Evolutionary conservation across 2,329 filamentous ascomycete species (phyloP), one percentile per base, ranked within the genome.

Genomic region (Purpureocillium lavendulum): DNA sequence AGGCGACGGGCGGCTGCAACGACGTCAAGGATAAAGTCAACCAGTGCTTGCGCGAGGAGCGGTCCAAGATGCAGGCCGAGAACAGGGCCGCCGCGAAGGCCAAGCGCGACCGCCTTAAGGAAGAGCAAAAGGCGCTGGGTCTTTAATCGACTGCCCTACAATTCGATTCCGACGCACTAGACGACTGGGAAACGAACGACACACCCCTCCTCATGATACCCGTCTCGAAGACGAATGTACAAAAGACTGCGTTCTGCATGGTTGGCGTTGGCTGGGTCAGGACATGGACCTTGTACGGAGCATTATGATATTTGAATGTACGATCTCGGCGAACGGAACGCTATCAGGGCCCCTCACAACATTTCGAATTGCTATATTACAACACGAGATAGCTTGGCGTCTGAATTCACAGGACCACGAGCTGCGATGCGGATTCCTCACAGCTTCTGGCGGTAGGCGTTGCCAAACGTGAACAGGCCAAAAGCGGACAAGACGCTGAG

Each of bases 1-100:
- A 95, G 65, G 81, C 86, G 2, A 68, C 87, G 45, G 92, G 92
- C 41, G 87, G 84, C 70, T 98, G 92, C 75, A 97, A 87, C 61
- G 75, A 82, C 31, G 76, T 84, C 46, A 98, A 98, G 64, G 72
- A 78, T 32, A 71, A 87, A 42, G 85, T 98, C 52, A 92, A 86
- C 64, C 75, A 78, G 56, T 98, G 92, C 58, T 73, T 98, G 38
- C 79, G 85, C 47, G 80, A 75, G 30, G 87, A 95, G 62, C 77
- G 92, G 55, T 66, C 82, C 38, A 86, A 88, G 60, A 80, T 82
- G 41, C 89, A 89, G 38, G 77, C 76, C 48, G 67, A 71, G 51
- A 97, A 98, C 59, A 78, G 53, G 75, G 85, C 58, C 60, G 70
- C 49, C 73, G 87, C 46, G 75, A 77, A 62, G 65, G 75, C 61